Conservation (phyloP, 108 stramenopile genomes). For the Cyclostephanos tholiformis region DNA sequence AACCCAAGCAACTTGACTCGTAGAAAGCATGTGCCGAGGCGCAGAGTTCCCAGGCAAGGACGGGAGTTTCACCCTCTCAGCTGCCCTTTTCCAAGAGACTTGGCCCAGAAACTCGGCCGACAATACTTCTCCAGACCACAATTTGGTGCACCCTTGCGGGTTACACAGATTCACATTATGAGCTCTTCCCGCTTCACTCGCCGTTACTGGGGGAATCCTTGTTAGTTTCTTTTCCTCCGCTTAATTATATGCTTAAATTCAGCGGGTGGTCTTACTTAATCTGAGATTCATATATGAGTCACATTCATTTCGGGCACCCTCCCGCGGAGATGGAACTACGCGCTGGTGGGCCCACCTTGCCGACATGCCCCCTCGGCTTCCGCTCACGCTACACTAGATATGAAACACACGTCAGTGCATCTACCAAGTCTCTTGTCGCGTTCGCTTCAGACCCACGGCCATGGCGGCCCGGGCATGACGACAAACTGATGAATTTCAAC, state of each 20-base stretch:
- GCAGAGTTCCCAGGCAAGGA: slow-evolving; percentile 61
- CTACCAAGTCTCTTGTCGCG: slow-evolving; percentile 32
- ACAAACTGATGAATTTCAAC: slow-evolving; percentile 31
- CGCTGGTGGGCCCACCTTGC: slow-evolving; percentile 18
- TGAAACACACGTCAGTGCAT: slow-evolving; percentile 37
- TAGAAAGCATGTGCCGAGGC: slow-evolving; percentile 70
- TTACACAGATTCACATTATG: slow-evolving; percentile 79
- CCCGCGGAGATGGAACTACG: background rate
- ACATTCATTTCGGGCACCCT: slow-evolving; percentile 19
- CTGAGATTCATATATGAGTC: slow-evolving; percentile 61
- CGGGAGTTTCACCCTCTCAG: slow-evolving; percentile 95
- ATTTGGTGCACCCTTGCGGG: slow-evolving; percentile 62
- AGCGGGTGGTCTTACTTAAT: slow-evolving; percentile 91
- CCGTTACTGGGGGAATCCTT: slow-evolving; percentile 95
- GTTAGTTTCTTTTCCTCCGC: slow-evolving; percentile 97
- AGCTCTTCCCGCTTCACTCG: slow-evolving; percentile 95
- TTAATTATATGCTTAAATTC: slow-evolving; percentile 99
- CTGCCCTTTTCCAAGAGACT: slow-evolving; percentile 92
- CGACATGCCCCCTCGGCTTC: slow-evolving; percentile 1
- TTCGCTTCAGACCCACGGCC: slow-evolving; percentile 14
- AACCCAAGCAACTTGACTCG: slow-evolving; percentile 96
- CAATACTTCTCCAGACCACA: slow-evolving; percentile 87
- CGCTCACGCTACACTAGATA: background rate
- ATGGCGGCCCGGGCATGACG: background rate
- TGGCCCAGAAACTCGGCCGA: slow-evolving; percentile 62